These are phyloP conservation scores for Monosporozyma unispora DNA, from an alignment of 805 yeast genomes.

Conservation along the genomic window DNA sequence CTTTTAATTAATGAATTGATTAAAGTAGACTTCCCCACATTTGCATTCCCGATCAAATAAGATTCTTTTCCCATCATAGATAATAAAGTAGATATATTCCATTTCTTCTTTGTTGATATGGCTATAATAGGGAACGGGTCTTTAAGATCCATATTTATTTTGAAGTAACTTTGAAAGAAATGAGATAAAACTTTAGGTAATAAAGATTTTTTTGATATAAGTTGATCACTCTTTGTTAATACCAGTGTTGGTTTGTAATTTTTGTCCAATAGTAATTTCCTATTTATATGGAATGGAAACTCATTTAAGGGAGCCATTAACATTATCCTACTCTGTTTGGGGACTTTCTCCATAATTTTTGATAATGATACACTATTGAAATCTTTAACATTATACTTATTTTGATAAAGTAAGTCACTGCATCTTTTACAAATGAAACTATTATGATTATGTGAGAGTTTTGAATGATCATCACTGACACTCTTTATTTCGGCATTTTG, in stretches of 20 bases:
- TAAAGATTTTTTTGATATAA: constrained; percentile 13
- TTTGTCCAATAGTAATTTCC: constrained; percentile 10
- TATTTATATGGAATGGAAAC: constrained; percentile 55
- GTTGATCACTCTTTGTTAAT: constrained; percentile 29
- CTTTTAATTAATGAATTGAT: constrained; percentile 39
- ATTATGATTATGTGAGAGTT: constrained; percentile 5
- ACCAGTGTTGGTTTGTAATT: constrained; percentile 12
- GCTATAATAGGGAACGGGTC: constrained; percentile 8
- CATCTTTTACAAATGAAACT: constrained; percentile 46
- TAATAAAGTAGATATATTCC: constrained; percentile 22
- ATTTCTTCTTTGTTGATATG: constrained; percentile 19
- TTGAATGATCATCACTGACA: not conserved
- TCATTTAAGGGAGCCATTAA: constrained; percentile 61
- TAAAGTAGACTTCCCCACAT: constrained; percentile 61
- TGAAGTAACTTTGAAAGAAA: constrained; percentile 30
- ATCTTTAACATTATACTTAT: constrained; percentile 33
- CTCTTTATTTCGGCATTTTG: not conserved
- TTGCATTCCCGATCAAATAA: constrained; percentile 56
- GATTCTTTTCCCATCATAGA: constrained; percentile 25
- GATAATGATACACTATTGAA: constrained; percentile 23
- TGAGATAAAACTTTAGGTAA: constrained; percentile 17
- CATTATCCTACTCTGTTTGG: constrained; percentile 39
- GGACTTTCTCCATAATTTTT: constrained; percentile 31
- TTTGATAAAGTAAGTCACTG: constrained; percentile 40
- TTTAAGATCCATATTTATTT: constrained; percentile 13